Conservation (phyloP, 805 yeast genomes). For the Saccharomycopsis fodiens region DNA sequence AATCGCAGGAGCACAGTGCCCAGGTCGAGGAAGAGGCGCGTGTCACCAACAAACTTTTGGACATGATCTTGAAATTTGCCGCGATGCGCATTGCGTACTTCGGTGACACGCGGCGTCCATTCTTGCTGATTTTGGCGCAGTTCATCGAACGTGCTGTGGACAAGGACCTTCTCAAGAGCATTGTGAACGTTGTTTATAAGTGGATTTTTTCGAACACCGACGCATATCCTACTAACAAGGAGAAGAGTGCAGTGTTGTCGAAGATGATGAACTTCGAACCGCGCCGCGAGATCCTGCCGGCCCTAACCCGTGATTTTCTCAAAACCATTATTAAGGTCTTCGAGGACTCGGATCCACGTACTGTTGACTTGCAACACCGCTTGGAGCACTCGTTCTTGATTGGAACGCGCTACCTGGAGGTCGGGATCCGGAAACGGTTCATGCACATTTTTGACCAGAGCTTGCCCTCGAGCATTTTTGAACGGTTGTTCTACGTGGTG, state of each 20-base stretch:
- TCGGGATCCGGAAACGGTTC: slow-evolving; percentile 62
- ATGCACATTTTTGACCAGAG: slow-evolving; percentile 75
- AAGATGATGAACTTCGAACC: slow-evolving; percentile 92
- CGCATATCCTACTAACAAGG: slow-evolving; percentile 89
- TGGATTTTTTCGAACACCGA: slow-evolving; percentile 88
- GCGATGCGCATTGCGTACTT: slow-evolving; percentile 76
- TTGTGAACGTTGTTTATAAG: slow-evolving; percentile 67
- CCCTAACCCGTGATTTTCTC: slow-evolving; percentile 66
- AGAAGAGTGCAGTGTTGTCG: slow-evolving; percentile 86
- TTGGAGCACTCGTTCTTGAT: slow-evolving; percentile 95
- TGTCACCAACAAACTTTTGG: slow-evolving; percentile 69
- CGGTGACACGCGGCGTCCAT: slow-evolving; percentile 90
- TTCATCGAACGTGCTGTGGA: slow-evolving; percentile 84
- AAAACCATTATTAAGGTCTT: slow-evolving; percentile 83
- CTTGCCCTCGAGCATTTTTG: slow-evolving; percentile 67
- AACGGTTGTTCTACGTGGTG: slow-evolving; percentile 78
- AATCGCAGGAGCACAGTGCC: slow-evolving; percentile 32
- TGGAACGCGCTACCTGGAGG: slow-evolving; percentile 82
- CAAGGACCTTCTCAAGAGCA: slow-evolving; percentile 61
- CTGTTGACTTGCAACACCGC: slow-evolving; percentile 85
- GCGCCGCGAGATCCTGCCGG: slow-evolving; percentile 69
- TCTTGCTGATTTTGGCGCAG: slow-evolving; percentile 78
- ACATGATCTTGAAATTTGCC: slow-evolving; percentile 68
- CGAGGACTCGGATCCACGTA: slow-evolving; percentile 65
- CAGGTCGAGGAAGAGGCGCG: slow-evolving; percentile 63